Percentiles rank a stretch among this genome's conserved stretches.
Evolutionary conservation across 2,329 filamentous ascomycete species (phyloP).

Genomic region (Botryotinia convoluta): DNA sequence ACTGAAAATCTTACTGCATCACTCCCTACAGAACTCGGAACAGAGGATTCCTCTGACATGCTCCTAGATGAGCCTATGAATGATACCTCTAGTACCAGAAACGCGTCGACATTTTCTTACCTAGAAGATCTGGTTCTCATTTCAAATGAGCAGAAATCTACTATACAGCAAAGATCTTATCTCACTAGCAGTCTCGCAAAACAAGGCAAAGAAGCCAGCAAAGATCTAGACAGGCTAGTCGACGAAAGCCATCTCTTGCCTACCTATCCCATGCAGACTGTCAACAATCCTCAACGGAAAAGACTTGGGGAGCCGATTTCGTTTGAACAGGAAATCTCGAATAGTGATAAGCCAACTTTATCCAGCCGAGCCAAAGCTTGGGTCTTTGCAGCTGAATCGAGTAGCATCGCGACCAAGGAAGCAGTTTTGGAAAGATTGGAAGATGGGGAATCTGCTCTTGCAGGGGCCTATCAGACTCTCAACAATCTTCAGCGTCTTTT

Average conservation of each 20-base stretch:
- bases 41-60: neutral
- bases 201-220: conserved; percentile 50
- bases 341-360: conserved; percentile 43
- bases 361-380: conserved; percentile 52
- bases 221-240: conserved; percentile 52
- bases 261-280: conserved; percentile 46
- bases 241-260: conserved; percentile 63
- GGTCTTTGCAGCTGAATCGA: conserved; percentile 58
- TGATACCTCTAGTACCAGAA: conserved; percentile 14
- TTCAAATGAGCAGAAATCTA: conserved; percentile 54
- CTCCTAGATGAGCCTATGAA: conserved; percentile 6
- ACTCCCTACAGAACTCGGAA: conserved; percentile 3
- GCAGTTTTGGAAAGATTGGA: conserved; percentile 59
- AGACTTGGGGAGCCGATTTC: conserved; percentile 40
- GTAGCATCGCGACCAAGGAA: conserved; percentile 58
- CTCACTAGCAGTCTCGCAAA: conserved; percentile 50
- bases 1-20: conserved; percentile 20
- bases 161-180: conserved; percentile 58
- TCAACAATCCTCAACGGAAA: conserved; percentile 26
- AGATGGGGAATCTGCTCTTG: conserved; percentile 54
- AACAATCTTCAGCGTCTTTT: conserved; percentile 51
- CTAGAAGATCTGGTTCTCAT: conserved; percentile 52
- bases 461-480: conserved; percentile 50
- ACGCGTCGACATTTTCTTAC: conserved; percentile 50
- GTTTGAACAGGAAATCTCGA: conserved; percentile 45